Evolutionary conservation across 148 eudicot species (phyloP), one percentile per base, ranked within the genome.

Genomic region (Nepenthes mirabilis): DNA sequence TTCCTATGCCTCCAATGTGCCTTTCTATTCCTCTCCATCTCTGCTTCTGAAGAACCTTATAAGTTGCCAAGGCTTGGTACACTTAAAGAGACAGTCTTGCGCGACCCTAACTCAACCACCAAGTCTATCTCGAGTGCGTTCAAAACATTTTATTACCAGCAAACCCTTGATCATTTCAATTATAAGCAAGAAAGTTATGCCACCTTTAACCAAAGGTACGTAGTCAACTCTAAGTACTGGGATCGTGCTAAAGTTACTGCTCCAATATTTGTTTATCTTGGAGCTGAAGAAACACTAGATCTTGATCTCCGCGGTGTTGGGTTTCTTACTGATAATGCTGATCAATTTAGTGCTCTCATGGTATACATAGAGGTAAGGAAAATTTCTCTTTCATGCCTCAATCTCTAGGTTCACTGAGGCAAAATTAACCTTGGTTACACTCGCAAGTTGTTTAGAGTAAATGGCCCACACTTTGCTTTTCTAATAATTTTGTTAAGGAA

Each of bases 121-220:
- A 8, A 40, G 45, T 40, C 11, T 49, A 12, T 10, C 11, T 49
- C 52, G 52, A 49, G 52, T n/a, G 52, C 6, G n/a, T 55, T 55
- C 12, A 34, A 55, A n/a, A 55, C 35, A n/a, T 23, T 23, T 9
- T 55, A 40, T 63, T 58, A 57, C 45, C 13, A 67, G 14, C 73
- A 70, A 36, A 70, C 68, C 33, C 58, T 70, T 3, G 73, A 70
- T 58, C 73, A 70, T 36, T 70, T 63, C 59, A 70, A 62, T 36
- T 70, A 37, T 36, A 34, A 36, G 5, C 63, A 58, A 7, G 53
- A 57, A 33, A 70, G 68, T 32, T 63, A 63, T 32, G 34, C 47
- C 2, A 63, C 52, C 6, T 70, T 70, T 33, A 32, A 14, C 34
- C 73, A 70, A 53, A 70, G 37, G 40, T 70, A 63, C 14, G 35